Evolutionary conservation across 2,329 filamentous ascomycete species (phyloP).

Genomic region (Aspergillus carbonarius): DNA sequence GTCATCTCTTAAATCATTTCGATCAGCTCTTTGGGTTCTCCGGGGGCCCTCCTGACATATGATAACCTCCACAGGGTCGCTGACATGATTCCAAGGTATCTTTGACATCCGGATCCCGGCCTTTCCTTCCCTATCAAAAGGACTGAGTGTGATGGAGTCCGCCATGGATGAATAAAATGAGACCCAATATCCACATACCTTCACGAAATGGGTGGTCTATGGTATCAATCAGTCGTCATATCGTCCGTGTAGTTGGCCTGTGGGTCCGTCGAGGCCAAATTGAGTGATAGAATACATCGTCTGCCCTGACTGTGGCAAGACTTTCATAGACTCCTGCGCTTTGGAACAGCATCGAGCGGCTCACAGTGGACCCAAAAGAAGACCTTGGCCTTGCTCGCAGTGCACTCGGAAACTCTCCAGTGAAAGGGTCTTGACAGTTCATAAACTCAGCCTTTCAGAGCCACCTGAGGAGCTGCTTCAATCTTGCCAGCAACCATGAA

Average conservation of each 20-base stretch:
- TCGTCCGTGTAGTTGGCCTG: not conserved
- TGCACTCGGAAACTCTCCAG: too few relatives aligned
- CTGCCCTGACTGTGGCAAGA: too few relatives aligned
- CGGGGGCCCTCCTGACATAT: not conserved
- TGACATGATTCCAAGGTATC: slow-evolving; percentile 12
- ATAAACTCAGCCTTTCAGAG: too few relatives aligned
- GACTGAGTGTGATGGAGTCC: slow-evolving; percentile 22
- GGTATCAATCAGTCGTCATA: slow-evolving; percentile 3
- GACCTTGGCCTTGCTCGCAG: too few relatives aligned
- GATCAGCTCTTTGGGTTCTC: not conserved
- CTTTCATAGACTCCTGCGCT: too few relatives aligned
- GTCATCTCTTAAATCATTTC: not conserved
- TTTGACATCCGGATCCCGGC: slow-evolving; percentile 14
- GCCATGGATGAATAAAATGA: slow-evolving; percentile 24
- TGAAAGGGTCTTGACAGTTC: too few relatives aligned
- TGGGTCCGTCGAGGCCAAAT: not conserved
- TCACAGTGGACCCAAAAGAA: too few relatives aligned
- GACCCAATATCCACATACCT: slow-evolving; percentile 21
- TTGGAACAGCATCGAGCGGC: too few relatives aligned
- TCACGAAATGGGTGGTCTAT: slow-evolving; percentile 11
- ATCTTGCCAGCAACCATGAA: slow-evolving; percentile 24
- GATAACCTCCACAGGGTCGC: not conserved
- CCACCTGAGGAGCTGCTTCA: not conserved
- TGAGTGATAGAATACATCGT: not conserved
- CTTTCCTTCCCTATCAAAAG: slow-evolving; percentile 14